Evolutionary conservation across 108 stramenopile species (phyloP).

Genomic region (Cyclotella baltica): DNA sequence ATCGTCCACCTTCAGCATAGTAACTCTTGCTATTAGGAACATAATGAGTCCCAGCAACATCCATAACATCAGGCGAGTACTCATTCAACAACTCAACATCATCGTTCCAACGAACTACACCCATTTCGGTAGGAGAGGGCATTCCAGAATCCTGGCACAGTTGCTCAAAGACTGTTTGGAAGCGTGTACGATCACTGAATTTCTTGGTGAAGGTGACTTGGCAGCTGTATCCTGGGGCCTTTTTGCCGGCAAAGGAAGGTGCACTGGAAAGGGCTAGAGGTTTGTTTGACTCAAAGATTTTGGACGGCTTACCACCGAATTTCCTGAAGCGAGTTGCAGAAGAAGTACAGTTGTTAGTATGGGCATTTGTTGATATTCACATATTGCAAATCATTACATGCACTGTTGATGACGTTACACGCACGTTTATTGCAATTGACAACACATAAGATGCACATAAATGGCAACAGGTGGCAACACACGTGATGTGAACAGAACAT

Average conservation of each 20-base stretch:
- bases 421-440: no score
- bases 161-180: conserved; percentile 14
- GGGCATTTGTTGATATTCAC: no score
- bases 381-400: no score
- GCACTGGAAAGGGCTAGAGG: conserved; percentile 18
- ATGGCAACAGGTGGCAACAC: no score
- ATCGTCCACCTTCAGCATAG: conserved; percentile 16
- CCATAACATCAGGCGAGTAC: conserved; percentile 9
- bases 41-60: background rate
- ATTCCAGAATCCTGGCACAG: conserved; percentile 19
- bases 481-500: no score
- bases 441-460: no score
- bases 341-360: no score
- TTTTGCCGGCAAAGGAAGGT: conserved; percentile 16
- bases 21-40: conserved; percentile 10
- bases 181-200: conserved; percentile 8
- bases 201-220: conserved; percentile 23
- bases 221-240: conserved; percentile 28
- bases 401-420: no score
- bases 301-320: conserved; percentile 25
- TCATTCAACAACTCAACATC: conserved; percentile 12
- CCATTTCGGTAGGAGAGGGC: conserved; percentile 11
- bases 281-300: conserved; percentile 23
- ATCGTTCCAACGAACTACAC: conserved; percentile 19
- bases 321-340: no score